Evolutionary conservation across 768 basidiomycete species (phyloP).

Genomic region (Termitomyces sp.): DNA sequence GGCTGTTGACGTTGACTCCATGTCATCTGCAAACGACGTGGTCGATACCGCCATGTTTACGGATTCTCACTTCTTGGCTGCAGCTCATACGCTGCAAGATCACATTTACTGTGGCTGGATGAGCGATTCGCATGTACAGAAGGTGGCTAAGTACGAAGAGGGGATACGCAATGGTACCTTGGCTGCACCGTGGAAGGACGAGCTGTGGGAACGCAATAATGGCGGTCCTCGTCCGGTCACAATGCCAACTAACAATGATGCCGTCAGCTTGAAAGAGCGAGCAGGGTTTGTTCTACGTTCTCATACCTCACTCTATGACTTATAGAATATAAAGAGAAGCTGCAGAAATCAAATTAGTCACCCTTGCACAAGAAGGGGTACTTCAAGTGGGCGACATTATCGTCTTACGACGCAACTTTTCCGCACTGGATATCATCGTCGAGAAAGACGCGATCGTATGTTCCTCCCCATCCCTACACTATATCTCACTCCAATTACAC

Average conservation of each 20-base stretch:
- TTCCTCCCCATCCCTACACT: neutral
- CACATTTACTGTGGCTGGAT: constrained; percentile 51
- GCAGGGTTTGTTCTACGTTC: constrained; percentile 26
- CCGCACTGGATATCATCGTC: constrained; percentile 28
- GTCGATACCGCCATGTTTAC: constrained; percentile 39
- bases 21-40: constrained; percentile 4
- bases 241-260: constrained; percentile 8
- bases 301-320: neutral
- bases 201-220: constrained; percentile 48
- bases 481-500: neutral
- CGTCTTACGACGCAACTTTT: constrained; percentile 45
- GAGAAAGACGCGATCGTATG: constrained; percentile 13
- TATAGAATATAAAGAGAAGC: constrained; percentile 23
- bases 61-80: constrained; percentile 48
- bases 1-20: constrained; percentile 16
- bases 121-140: constrained; percentile 33
- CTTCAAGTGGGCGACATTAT: constrained; percentile 50
- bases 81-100: constrained; percentile 53
- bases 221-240: constrained; percentile 3
- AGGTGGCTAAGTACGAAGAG: constrained; percentile 34
- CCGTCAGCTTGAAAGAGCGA: neutral
- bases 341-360: constrained; percentile 36
- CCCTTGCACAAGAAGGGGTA: constrained; percentile 38
- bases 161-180: constrained; percentile 40
- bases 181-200: constrained; percentile 60